A percentile compares a stretch with the other conserved stretches of the same genome.
Evolutionary conservation across 805 yeast species (phyloP).

Genomic region (Pichia kluyveri): DNA sequence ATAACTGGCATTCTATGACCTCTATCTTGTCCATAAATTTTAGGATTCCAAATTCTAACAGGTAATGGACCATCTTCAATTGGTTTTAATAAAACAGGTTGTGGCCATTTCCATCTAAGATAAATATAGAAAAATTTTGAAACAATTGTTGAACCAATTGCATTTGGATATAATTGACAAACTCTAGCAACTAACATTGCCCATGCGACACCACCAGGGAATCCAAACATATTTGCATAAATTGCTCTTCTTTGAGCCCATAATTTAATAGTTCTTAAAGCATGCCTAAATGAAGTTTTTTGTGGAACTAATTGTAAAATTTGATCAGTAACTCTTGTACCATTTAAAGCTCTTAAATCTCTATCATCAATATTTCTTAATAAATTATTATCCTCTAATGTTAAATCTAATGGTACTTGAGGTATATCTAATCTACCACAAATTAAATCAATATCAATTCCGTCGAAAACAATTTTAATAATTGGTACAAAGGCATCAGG

Average conservation of each 20-base stretch:
- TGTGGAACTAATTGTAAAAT: conserved; percentile 85
- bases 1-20: conserved; percentile 95
- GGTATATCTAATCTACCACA: conserved; percentile 79
- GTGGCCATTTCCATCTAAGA: conserved; percentile 96
- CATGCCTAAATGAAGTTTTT: conserved; percentile 85
- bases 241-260: conserved; percentile 97
- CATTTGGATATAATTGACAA: conserved; percentile 93
- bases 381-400: conserved; percentile 76
- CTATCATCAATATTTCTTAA: conserved; percentile 83
- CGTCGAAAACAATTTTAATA: conserved; percentile 78
- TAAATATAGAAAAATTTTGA: conserved; percentile 81
- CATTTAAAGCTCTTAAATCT: conserved; percentile 84
- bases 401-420: conserved; percentile 67
- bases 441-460: conserved; percentile 88
- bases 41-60: conserved; percentile 95
- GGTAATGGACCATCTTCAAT: conserved; percentile 97
- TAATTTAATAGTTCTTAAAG: conserved; percentile 82
- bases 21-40: conserved; percentile 79
- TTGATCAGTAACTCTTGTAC: conserved; percentile 96
- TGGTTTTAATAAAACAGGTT: conserved; percentile 84
- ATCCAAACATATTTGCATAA: conserved; percentile 91
- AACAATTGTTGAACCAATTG: conserved; percentile 87
- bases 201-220: conserved; percentile 99
- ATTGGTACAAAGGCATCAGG: conserved; percentile 98
- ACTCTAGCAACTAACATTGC: conserved; percentile 98